These are phyloP conservation scores for Leccinum angustisporum DNA, from an alignment of 1,284 basidiomycete genomes.

Conservation along the genomic window DNA sequence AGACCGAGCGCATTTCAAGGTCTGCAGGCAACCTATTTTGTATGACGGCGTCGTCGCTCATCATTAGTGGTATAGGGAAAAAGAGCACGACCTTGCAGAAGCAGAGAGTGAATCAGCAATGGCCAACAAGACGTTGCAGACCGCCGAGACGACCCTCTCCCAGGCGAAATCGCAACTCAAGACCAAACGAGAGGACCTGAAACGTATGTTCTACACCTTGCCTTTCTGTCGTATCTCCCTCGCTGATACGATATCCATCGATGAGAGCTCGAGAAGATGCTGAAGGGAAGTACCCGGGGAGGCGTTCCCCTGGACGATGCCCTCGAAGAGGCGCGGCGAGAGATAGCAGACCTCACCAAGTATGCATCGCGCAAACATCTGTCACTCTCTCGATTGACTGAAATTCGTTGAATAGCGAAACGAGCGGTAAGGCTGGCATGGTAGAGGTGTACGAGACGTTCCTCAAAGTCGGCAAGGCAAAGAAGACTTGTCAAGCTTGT, in stretches of 20 bases:
- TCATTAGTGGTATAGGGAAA: constrained; percentile 47
- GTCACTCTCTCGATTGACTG: background rate
- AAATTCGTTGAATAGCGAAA: constrained; percentile 17
- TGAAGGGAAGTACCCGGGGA: constrained; percentile 49
- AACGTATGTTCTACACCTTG: constrained; percentile 41
- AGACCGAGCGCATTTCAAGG: constrained; percentile 60
- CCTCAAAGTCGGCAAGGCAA: constrained; percentile 58
- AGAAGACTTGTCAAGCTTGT: constrained; percentile 78
- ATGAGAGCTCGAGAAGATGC: constrained; percentile 54
- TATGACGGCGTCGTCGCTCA: background rate
- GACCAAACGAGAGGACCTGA: constrained; percentile 62
- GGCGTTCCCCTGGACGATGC: constrained; percentile 51
- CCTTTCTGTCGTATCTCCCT: background rate
- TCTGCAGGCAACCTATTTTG: constrained; percentile 36
- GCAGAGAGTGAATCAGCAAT: constrained; percentile 51
- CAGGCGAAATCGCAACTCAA: constrained; percentile 61
- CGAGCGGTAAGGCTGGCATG: constrained; percentile 38
- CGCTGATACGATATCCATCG: background rate
- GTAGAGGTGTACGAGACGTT: constrained; percentile 64
- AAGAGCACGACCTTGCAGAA: constrained; percentile 61
- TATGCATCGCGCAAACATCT: constrained; percentile 33
- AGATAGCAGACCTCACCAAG: constrained; percentile 57
- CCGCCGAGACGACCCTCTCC: constrained; percentile 60
- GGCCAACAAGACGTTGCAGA: constrained; percentile 58
- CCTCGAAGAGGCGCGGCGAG: constrained; percentile 52